Percentiles rank a stretch among this genome's conserved stretches.
phyloP scores from a whole-genome alignment of 805 yeast species.

The Jamesozyma spencerorum region DNA sequence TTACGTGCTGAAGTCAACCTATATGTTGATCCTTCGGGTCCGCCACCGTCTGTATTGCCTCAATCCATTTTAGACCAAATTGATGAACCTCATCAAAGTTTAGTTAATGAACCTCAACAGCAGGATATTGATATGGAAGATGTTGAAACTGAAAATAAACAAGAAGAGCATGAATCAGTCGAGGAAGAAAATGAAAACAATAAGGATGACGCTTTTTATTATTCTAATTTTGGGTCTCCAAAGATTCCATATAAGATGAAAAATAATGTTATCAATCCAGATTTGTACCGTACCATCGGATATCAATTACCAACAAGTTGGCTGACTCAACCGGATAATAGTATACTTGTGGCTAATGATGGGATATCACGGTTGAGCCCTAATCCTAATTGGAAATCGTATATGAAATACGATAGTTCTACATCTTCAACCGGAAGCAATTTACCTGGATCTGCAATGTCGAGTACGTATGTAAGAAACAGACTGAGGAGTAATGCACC shows the following conservation, averaged over 20 bases:
- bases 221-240: constrained; percentile 1
- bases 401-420: constrained; percentile 12
- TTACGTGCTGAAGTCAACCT: neutral
- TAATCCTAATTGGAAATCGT: constrained; percentile 23
- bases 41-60: neutral
- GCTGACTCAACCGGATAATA: constrained; percentile 20
- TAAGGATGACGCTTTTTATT: constrained; percentile 2
- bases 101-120: no score
- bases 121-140: no score
- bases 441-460: neutral
- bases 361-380: constrained; percentile 18
- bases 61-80: neutral
- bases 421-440: neutral
- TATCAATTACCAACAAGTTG: constrained; percentile 26
- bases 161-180: no score
- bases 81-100: no score
- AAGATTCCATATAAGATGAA: constrained; percentile 7
- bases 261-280: constrained; percentile 14
- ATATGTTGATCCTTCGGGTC: neutral
- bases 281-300: constrained; percentile 20
- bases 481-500: constrained; percentile 11
- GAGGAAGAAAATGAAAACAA: constrained; percentile 1
- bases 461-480: constrained; percentile 10
- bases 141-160: no score
- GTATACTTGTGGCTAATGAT: constrained; percentile 21